Percentiles rank a stretch among this genome's conserved stretches.
These are phyloP conservation scores for Chenopodium suecicum DNA, from an alignment of 148 eudicot genomes.

Conservation along the genomic window DNA sequence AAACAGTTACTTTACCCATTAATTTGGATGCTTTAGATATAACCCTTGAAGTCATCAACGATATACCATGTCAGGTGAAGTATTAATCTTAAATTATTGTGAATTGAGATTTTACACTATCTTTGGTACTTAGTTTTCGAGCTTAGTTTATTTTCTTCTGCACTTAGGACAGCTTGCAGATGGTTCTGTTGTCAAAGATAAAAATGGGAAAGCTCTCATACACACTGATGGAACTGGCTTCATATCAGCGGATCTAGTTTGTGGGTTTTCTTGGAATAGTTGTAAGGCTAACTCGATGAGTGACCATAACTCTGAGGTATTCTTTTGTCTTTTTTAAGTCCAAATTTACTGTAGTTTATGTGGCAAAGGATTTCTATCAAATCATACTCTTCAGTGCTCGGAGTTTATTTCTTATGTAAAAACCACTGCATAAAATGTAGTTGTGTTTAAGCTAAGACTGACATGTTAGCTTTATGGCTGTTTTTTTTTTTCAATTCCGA, in stretches of 20 bases:
- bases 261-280: conserved; percentile 45
- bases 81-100: background rate
- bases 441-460: background rate
- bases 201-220: conserved; percentile 41
- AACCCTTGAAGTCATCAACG: conserved; percentile 33
- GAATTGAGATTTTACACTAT: background rate
- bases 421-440: background rate
- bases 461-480: background rate
- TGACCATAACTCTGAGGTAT: conserved; percentile 42
- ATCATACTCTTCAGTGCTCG: background rate
- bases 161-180: conserved; percentile 38
- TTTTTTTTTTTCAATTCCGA: background rate
- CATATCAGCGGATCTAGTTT: conserved; percentile 64
- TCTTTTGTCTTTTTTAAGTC: conserved; percentile 2
- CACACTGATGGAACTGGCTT: conserved; percentile 78
- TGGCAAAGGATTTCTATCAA: background rate
- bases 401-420: background rate
- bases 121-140: background rate
- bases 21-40: conserved; percentile 40
- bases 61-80: conserved; percentile 47
- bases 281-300: conserved; percentile 27
- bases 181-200: conserved; percentile 35
- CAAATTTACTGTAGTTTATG: background rate
- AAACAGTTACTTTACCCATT: conserved; percentile 44
- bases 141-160: background rate